Base-by-base conservation (phyloP, 2,329 filamentous ascomycete genomes). In the Monosporascus sp. region DNA sequence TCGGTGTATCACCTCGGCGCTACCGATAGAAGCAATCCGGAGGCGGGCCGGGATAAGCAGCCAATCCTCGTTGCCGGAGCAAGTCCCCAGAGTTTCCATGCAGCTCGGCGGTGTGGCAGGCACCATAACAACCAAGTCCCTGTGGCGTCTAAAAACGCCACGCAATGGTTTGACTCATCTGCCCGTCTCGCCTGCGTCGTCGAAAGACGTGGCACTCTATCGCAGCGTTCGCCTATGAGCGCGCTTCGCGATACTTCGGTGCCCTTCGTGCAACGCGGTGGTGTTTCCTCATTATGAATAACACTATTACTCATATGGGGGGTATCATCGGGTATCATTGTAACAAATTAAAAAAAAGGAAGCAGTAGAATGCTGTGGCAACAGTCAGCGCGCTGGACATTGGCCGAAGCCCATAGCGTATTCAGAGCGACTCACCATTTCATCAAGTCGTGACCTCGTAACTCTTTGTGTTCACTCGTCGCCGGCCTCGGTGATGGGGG, bases 401-500 rank as follows among this genome's bases (percentile, higher is more conserved):
- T 22, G 31, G 31, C 11, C 5, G 31, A 48, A 31, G 6, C 17
- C 7, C 38, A 25, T 31, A 38, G 14, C 38, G 49, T 25, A 43
- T 48, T n/a, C 22, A 39, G 37, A 37, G 35, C 5, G 20, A 55
- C 63, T 63, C 54, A 67, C 65, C 60, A 64, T 56, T 35, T 65
- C 60, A 52, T 46, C n/a, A 46, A 46, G n/a, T 46, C 43, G 24
- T 59, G 51, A 49, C 52, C 53, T 60, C 61, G 60, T 60, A 58
- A 64, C 59, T 31, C 60, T 53, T 9, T 35, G 47, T 58, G 58
- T 52, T 39, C 50, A 56, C n/a, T 22, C n/a, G 49, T 49, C 14
- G 27, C 62, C 66, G 39, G 68, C 69, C 70, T 85, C 82, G 60
- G 72, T 64, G 64, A 84, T 84, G 55, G 80, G 75, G 49, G 79